phyloP scores from a whole-genome alignment of 192 early-diverging fungal genomes.

The Coemansia nantahalensis region DNA sequence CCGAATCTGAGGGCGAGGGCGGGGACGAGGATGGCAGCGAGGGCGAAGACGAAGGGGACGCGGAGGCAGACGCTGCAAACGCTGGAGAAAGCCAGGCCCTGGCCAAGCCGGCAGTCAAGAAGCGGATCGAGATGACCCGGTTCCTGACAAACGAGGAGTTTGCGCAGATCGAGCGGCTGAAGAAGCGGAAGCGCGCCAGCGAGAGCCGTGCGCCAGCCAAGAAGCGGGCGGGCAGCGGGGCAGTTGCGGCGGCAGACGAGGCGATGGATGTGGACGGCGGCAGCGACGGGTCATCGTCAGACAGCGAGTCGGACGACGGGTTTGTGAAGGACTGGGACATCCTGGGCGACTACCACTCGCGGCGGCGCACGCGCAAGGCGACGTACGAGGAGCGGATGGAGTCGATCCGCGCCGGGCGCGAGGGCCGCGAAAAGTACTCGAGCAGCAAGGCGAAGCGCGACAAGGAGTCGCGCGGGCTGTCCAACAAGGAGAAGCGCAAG shows the following conservation, averaged over 20 bases:
- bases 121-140: slow-evolving; percentile 81
- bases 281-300: slow-evolving; percentile 10
- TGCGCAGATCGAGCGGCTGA: slow-evolving; percentile 74
- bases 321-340: slow-evolving; percentile 45
- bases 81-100: neutral
- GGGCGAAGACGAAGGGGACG: too few relatives aligned
- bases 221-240: slow-evolving; percentile 12
- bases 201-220: slow-evolving; percentile 8
- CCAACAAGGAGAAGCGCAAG: slow-evolving; percentile 91
- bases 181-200: slow-evolving; percentile 63
- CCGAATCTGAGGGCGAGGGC: too few relatives aligned
- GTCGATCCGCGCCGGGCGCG: slow-evolving; percentile 84
- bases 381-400: slow-evolving; percentile 90
- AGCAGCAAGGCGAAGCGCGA: slow-evolving; percentile 85
- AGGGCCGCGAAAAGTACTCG: slow-evolving; percentile 89
- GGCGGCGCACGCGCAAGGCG: slow-evolving; percentile 61
- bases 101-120: slow-evolving; percentile 10
- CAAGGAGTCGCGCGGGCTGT: slow-evolving; percentile 63
- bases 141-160: slow-evolving; percentile 69
- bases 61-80: too few relatives aligned
- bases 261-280: slow-evolving; percentile 3
- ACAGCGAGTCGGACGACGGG: slow-evolving; percentile 27
- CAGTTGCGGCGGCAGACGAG: slow-evolving; percentile 3
- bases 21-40: too few relatives aligned
- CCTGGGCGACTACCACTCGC: slow-evolving; percentile 53